Base-by-base conservation (phyloP, 371 early-diverging fungal genomes). In the Apophysomyces elegans region DNA sequence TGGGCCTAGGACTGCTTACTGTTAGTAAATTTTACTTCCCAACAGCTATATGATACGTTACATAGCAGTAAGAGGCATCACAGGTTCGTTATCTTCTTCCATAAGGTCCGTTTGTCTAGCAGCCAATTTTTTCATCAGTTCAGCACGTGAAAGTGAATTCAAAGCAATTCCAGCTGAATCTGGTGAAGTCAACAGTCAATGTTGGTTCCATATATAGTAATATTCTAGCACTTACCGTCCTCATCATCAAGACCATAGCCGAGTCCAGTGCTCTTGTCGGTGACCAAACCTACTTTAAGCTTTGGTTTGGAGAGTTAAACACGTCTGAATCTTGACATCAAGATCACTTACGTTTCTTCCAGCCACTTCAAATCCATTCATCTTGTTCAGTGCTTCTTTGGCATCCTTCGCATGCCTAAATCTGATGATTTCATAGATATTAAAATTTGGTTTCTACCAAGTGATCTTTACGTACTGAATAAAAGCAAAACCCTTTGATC, bases 401-500 rank as follows among this genome's bases (percentile, higher is more conserved):
- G 97, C 96, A 74, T 94, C 89, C 0, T 86, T 84, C 0, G 90
- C 77, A 63, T 86, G 78, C 73, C 84, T 86, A 66, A 87, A 93
- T 76, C 91, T 90, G 74, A 58, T 47, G 37, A 7, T 7, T 21
- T 16, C 14, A 13, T 11, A 41, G 13, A 41, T 41, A 59, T 44
- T 21, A 65, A 26, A 43, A 43, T 9, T 3, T 12, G 26, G 35
- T 9, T 59, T 2, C 12, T 56, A 43, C 21, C 21, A 46, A 12
- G 35, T 35, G 16, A 13, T 16, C 18, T 18, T 18, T 2, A 79
- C 82, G 71, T 87, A 92, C 87, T 91, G 90, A 38, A 96, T 89
- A 83, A 94, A 95, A 14, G 93, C 97, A 70, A 88, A 92, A n/a
- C 96, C 96, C 67, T 88, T 87, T 4, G 92, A 90, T 60, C 87